Percentiles rank a stretch among this genome's conserved stretches.
Conservation (phyloP, 2,329 filamentous ascomycete genomes). For the Verticillium dahliae region DNA sequence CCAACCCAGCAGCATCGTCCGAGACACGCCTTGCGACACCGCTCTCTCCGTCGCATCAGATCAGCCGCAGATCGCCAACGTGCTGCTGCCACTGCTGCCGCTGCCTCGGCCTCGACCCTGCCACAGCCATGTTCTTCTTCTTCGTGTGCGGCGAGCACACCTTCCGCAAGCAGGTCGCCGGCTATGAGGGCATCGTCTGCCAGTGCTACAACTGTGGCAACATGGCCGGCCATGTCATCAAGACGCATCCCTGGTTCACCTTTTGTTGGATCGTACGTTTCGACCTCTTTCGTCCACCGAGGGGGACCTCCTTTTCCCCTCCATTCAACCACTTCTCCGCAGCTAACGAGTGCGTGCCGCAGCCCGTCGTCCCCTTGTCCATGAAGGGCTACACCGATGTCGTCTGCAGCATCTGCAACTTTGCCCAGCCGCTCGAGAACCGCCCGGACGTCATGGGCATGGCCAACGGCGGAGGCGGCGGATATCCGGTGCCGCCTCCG, state of each 20-base stretch:
- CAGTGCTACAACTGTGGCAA: slow-evolving; percentile 64
- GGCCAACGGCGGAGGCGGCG: slow-evolving; percentile 30
- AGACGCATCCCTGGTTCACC: slow-evolving; percentile 68
- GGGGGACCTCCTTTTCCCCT: too few species aligned
- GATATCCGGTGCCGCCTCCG: slow-evolving; percentile 16
- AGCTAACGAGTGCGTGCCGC: neutral
- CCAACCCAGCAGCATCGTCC: neutral
- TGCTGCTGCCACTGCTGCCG: too few species aligned
- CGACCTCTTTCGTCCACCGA: neutral
- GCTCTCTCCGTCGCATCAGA: neutral
- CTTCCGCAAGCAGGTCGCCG: slow-evolving; percentile 51
- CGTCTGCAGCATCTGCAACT: slow-evolving; percentile 69
- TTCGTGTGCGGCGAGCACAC: slow-evolving; percentile 57
- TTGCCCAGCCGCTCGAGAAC: slow-evolving; percentile 59
- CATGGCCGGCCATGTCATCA: slow-evolving; percentile 53
- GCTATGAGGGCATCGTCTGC: slow-evolving; percentile 55
- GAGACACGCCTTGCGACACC: too few species aligned
- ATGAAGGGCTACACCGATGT: slow-evolving; percentile 63
- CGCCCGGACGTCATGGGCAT: slow-evolving; percentile 50
- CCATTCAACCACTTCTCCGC: too few species aligned
- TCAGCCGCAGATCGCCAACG: neutral
- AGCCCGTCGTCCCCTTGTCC: slow-evolving; percentile 68
- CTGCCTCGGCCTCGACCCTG: too few species aligned
- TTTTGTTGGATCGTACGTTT: slow-evolving; percentile 64
- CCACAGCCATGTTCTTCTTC: slow-evolving; percentile 48